Evolutionary conservation across 805 yeast genomes (phyloP), one percentile per base, ranked within the genome.

Genomic region (Danielozyma ontarioensis): DNA sequence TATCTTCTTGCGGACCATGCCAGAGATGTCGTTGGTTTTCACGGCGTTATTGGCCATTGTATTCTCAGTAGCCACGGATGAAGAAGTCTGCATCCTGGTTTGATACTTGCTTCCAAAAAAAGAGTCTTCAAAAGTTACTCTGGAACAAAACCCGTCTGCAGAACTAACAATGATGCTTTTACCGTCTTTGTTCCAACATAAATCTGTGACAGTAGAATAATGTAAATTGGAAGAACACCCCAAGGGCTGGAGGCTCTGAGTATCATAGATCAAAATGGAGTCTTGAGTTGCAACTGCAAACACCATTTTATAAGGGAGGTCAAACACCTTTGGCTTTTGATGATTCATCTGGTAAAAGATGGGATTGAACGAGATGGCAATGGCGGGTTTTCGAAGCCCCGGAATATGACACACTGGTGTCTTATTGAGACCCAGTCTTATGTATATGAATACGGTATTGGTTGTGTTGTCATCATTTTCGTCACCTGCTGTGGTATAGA

Each of bases 231-330:
- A 72, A 3, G 82, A 81, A 11, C 75, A 62, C 4, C 89, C 93
- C 15, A 93, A 48, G 2, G 97, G 95, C 35, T 69, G 57, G 17
- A 67, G 48, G 21, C 70, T 67, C 41, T 80, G 83, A 0, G 97
- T 90, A 44, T 87, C 95, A 57, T 85, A 93, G 2, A 93, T 61
- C 6, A 82, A 50, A 10, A 93, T 82, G 11, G 89, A 73, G 52
- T 86, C 96, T 36, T 85, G 88, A 0, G 97, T 89, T 0, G 96
- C 97, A 13, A 93, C 83, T 0, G 97, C 97, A 61, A 83, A 89
- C 1, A 90, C 61, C 77, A 93, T 74, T 41, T 87, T 74, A 50
- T 93, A 88, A 1, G 86, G 83, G 28, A 89, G 57, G 4, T 64
- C 57, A 39, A 86, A 71, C 11, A 70, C 70, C 2, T 64, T 56